A percentile compares a stretch with the other conserved stretches of the same genome.
phyloP scores from a whole-genome alignment of 2,329 filamentous ascomycete species.

The Paecilomyces dactylethromorphus region DNA sequence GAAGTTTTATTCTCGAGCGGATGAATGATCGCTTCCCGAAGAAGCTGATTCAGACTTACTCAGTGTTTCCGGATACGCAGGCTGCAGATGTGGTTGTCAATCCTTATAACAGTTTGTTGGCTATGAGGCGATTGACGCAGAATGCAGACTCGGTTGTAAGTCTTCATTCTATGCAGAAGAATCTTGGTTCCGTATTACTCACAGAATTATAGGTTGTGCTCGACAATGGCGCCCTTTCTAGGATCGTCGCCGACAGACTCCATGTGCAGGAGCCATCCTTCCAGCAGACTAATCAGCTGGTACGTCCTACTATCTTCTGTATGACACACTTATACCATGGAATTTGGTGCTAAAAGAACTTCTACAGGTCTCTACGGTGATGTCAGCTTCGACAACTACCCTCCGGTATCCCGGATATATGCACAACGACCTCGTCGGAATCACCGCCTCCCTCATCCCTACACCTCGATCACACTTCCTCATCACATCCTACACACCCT shows the following conservation, averaged over 20 bases:
- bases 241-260: conserved; percentile 88
- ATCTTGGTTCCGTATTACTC: conserved; percentile 10
- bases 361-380: conserved; percentile 76
- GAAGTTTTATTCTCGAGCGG: conserved; percentile 87
- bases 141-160: conserved; percentile 89
- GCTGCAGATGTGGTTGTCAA: conserved; percentile 92
- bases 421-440: conserved; percentile 98
- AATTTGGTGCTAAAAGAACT: background rate
- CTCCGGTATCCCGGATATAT: conserved; percentile 97
- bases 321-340: background rate
- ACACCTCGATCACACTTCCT: conserved; percentile 97
- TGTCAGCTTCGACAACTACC: conserved; percentile 96
- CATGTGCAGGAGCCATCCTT: conserved; percentile 95
- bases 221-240: conserved; percentile 87
- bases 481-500: conserved; percentile 97
- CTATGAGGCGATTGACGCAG: conserved; percentile 84
- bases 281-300: conserved; percentile 94
- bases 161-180: conserved; percentile 2
- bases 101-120: conserved; percentile 92
- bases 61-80: conserved; percentile 91
- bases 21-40: conserved; percentile 98
- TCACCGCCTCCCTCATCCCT: conserved; percentile 90
- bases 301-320: conserved; percentile 26
- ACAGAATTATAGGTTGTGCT: conserved; percentile 59
- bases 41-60: conserved; percentile 98